Evolutionary conservation across 805 yeast genomes (phyloP), one percentile per base, ranked within the genome.

Genomic region (Kodamaea laetipori): DNA sequence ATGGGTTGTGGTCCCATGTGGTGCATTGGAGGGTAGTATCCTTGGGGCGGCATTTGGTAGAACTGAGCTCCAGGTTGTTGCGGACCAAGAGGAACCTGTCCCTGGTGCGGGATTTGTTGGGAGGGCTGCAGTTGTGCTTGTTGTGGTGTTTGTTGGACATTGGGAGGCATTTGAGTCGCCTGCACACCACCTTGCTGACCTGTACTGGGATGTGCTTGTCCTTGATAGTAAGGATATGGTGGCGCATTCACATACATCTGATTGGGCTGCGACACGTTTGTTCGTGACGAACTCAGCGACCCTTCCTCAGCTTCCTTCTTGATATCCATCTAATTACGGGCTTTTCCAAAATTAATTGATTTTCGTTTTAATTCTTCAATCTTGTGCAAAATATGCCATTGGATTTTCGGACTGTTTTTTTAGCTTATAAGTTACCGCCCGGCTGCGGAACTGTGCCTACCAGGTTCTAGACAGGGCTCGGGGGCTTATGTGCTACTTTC

Each of bases 231-330:
- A 2, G 38, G 38, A 12, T 35, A 35, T 9, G 15, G 11, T 13
- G 34, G 34, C 15, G 24, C 24, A 6, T 8, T 8, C 33, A 30
- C 17, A 13, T 30, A 11, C 10, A 30, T 15, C 18, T 35, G 26
- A 11, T 28, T 23, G 18, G 15, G 17, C n/a, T 35, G 25, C 38
- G 41, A 37, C 9, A 19, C n/a, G 4, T 13, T 26, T 2, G 41
- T 24, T 11, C 28, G 34, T 17, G 41, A 27, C 17, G 41, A 37
- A 9, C 21, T 37, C 41, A 27, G 41, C 34, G 41, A 27, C 9
- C 9, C 16, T 10, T 26, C 41, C 23, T 37, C 41, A 6, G 8
- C 16, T 35, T 35, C 38, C 28, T 35, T 35, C 27, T 24, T 35
- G 28, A 24, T 24, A 12, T 35, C 38, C 38, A 21, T 35, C n/a